These are phyloP conservation scores for Stephania japonica DNA, from an alignment of 164 flowering plant genomes.

Conservation along the genomic window DNA sequence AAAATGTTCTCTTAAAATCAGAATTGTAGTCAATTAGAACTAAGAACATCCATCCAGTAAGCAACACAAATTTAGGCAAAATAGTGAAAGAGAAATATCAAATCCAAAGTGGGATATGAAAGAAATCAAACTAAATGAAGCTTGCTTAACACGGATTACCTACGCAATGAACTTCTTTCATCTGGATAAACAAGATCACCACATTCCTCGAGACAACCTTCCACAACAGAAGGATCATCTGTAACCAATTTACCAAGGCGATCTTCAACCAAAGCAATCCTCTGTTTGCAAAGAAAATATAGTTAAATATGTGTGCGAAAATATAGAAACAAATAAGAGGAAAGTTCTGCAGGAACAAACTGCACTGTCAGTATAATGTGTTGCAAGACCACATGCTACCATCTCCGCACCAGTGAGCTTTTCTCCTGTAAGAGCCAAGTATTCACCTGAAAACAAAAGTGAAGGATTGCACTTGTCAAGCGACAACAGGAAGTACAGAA, in stretches of 20 bases:
- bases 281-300: constrained; percentile 33
- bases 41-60: not conserved
- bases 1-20: not conserved
- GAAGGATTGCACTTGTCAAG: not conserved
- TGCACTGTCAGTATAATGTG: constrained; percentile 64
- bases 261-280: constrained; percentile 66
- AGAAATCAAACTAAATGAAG: not conserved
- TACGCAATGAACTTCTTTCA: constrained; percentile 49
- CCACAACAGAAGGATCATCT: constrained; percentile 70
- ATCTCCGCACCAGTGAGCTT: constrained; percentile 88
- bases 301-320: constrained; percentile 10
- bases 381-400: constrained; percentile 90
- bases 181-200: constrained; percentile 80
- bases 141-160: constrained; percentile 30
- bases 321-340: constrained; percentile 2
- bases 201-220: constrained; percentile 61
- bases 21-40: not conserved
- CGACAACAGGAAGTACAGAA: not conserved
- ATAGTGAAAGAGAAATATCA: no score
- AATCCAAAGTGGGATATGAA: not conserved
- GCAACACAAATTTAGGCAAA: not conserved
- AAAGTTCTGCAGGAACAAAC: constrained; percentile 33
- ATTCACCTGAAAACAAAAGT: constrained; percentile 58
- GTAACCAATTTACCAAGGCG: constrained; percentile 70
- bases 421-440: constrained; percentile 89